Percentiles rank a stretch among this genome's conserved stretches.
phyloP scores from a whole-genome alignment of 2,329 filamentous ascomycete species.

The Dichotomopilus funicola region DNA sequence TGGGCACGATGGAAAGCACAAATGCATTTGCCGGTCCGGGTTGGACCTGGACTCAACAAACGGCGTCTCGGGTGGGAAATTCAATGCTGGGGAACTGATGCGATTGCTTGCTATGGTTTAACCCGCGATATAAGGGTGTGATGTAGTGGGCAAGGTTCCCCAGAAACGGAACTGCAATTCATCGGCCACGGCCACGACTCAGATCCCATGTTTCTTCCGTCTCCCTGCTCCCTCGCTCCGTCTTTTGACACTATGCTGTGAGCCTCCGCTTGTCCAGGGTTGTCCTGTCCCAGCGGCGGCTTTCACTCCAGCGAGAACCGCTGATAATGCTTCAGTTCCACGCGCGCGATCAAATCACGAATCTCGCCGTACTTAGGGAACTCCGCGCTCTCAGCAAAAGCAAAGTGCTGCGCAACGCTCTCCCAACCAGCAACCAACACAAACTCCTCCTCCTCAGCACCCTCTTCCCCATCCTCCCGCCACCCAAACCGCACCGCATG shows the following conservation, averaged over 20 bases:
- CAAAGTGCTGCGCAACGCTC: constrained; percentile 30
- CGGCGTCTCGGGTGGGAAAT: constrained; percentile 44
- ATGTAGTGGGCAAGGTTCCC: constrained; percentile 25
- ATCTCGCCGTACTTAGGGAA: constrained; percentile 24
- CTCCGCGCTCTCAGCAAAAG: constrained; percentile 24
- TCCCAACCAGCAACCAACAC: constrained; percentile 36
- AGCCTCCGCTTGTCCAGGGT: too few relatives aligned
- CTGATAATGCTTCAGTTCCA: constrained; percentile 30
- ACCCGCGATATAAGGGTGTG: constrained; percentile 20
- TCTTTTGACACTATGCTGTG: neutral
- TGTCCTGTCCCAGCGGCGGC: too few relatives aligned
- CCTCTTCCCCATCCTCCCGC: constrained; percentile 34
- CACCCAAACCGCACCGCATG: constrained; percentile 35
- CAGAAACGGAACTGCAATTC: constrained; percentile 20
- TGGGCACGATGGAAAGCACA: constrained; percentile 20
- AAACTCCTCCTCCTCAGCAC: constrained; percentile 32
- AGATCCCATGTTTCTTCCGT: neutral
- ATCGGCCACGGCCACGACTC: constrained; percentile 15
- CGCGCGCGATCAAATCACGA: constrained; percentile 18
- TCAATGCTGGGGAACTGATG: constrained; percentile 36
- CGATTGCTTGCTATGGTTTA: constrained; percentile 18
- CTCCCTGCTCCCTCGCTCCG: too few relatives aligned
- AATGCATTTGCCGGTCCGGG: constrained; percentile 27
- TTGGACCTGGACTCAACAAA: constrained; percentile 31
- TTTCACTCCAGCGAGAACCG: constrained; percentile 25